These are phyloP conservation scores for Alnus rubra DNA, from an alignment of 306 rosid genomes.

Conservation along the genomic window DNA sequence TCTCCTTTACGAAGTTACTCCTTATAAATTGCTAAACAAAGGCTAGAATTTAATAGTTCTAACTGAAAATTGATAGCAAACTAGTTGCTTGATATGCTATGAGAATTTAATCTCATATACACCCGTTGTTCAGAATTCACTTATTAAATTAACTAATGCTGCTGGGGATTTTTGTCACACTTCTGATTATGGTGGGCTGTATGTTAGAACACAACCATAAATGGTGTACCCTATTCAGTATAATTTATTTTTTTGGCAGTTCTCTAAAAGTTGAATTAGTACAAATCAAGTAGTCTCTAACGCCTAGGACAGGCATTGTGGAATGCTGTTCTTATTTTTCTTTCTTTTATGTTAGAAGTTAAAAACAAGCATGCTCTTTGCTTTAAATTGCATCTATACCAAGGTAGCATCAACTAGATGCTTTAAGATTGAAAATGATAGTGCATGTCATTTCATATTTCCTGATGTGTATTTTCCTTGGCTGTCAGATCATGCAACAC, in stretches of 20 bases:
- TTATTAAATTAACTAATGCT: not conserved
- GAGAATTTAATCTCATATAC: not conserved
- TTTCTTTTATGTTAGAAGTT: not conserved
- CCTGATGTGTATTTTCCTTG: slow-evolving; percentile 30
- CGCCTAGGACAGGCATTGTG: not conserved
- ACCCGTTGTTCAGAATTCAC: not conserved
- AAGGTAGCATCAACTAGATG: not conserved
- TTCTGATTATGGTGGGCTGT: not conserved
- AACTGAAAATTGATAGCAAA: not conserved
- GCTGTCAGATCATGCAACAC: slow-evolving; percentile 78
- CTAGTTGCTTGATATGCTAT: not conserved
- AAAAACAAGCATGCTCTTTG: not conserved
- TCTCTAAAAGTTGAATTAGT: not conserved
- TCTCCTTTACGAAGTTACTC: not conserved
- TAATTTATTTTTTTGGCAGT: not conserved
- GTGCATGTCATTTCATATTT: not conserved
- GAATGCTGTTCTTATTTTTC: not conserved
- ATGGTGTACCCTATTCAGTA: not conserved
- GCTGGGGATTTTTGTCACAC: not conserved
- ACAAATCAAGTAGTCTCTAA: not conserved
- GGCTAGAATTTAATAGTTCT: not conserved
- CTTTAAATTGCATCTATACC: not conserved
- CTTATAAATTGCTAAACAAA: not conserved
- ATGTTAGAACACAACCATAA: not conserved
- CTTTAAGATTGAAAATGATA: not conserved